Conservation (phyloP, 2,329 filamentous ascomycete genomes). For the Cercospora zeae-maydis region DNA sequence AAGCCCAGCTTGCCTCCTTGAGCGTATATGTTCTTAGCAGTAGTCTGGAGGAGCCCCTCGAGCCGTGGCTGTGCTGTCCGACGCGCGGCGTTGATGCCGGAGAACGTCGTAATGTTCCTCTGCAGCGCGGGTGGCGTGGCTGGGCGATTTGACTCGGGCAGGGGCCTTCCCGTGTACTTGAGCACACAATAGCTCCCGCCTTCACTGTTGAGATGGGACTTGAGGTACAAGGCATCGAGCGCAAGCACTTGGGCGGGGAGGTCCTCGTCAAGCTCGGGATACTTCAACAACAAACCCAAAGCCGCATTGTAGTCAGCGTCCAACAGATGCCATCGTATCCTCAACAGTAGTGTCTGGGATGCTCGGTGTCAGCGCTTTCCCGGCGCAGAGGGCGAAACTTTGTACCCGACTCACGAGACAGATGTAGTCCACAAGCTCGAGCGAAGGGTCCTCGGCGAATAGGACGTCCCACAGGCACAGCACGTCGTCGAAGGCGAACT, state of each 20-base stretch:
- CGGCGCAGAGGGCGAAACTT: background rate
- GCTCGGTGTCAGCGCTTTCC: background rate
- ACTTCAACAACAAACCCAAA: slow-evolving; percentile 76
- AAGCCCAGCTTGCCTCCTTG: slow-evolving; percentile 73
- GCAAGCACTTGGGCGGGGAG: slow-evolving; percentile 56
- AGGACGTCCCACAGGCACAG: slow-evolving; percentile 86
- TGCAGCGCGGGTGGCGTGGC: slow-evolving; percentile 35
- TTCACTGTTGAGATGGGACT: slow-evolving; percentile 58
- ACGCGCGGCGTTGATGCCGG: slow-evolving; percentile 25
- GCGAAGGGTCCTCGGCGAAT: slow-evolving; percentile 76
- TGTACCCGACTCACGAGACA: slow-evolving; percentile 58
- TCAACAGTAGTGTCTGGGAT: slow-evolving; percentile 68
- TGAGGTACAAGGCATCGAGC: slow-evolving; percentile 75
- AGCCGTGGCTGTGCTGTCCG: slow-evolving; percentile 47
- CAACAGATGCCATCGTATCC: slow-evolving; percentile 85
- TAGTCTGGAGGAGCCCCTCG: slow-evolving; percentile 70
- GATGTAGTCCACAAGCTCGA: slow-evolving; percentile 83
- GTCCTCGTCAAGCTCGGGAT: slow-evolving; percentile 57
- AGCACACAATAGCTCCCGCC: slow-evolving; percentile 64
- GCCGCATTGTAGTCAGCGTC: slow-evolving; percentile 84
- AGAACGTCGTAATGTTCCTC: slow-evolving; percentile 36
- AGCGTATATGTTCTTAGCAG: slow-evolving; percentile 70
- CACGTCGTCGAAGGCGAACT: slow-evolving; percentile 84
- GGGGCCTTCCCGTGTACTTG: slow-evolving; percentile 60
- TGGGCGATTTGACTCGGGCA: slow-evolving; percentile 33